Percentiles rank a stretch among this genome's conserved stretches.
phyloP scores from a whole-genome alignment of 805 yeast species.

The Pichia californica region DNA sequence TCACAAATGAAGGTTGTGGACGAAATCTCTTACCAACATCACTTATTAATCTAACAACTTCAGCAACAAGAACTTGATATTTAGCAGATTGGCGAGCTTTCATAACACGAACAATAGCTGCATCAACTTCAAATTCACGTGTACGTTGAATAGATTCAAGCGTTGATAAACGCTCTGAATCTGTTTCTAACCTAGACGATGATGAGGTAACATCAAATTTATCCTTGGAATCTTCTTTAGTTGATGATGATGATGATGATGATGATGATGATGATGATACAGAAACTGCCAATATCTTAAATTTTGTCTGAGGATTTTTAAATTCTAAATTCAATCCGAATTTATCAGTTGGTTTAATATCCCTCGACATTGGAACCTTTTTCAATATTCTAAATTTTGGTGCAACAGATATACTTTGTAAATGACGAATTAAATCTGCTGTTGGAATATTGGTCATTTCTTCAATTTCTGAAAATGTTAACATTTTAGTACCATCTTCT shows the following conservation, averaged over 20 bases:
- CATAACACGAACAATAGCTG: conserved; percentile 85
- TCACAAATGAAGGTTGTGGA: conserved; percentile 62
- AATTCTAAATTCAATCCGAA: conserved; percentile 66
- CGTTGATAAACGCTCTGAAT: conserved; percentile 47
- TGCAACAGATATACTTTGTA: conserved; percentile 76
- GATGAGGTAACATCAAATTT: conserved; percentile 8
- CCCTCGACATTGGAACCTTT: conserved; percentile 71
- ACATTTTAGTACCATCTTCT: conserved; percentile 30
- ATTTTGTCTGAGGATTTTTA: conserved; percentile 57
- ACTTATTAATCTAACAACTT: conserved; percentile 38
- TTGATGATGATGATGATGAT: background rate
- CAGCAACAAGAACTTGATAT: conserved; percentile 64
- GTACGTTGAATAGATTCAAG: conserved; percentile 54
- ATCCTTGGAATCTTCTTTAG: background rate
- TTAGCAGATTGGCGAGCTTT: conserved; percentile 57
- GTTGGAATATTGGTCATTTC: conserved; percentile 67
- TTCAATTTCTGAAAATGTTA: conserved; percentile 56
- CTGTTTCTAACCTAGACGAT: conserved; percentile 39
- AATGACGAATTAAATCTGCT: conserved; percentile 64
- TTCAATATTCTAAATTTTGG: conserved; percentile 70
- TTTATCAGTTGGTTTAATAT: conserved; percentile 53
- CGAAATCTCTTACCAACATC: conserved; percentile 58
- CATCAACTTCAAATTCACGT: conserved; percentile 65
- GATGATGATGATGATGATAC: no score
- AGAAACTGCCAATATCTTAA: conserved; percentile 70